Base-by-base conservation (phyloP, 2,329 filamentous ascomycete genomes). In the Bipolaris bicolor region DNA sequence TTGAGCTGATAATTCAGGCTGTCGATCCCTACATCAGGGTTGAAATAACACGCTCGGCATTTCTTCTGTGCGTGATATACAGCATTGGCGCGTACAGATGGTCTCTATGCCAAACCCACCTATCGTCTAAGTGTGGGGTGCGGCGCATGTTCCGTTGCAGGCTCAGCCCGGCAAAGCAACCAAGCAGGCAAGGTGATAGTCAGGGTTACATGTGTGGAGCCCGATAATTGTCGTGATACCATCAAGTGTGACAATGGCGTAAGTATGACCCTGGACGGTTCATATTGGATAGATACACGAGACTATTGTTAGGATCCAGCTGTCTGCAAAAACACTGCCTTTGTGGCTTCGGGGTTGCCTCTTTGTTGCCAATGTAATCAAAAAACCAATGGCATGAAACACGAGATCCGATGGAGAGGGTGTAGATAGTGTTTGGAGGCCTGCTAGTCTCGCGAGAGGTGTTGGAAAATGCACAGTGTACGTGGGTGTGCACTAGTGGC, bases 1-100 rank as follows among this genome's bases (percentile, higher is more conserved):
- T 37, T 40, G 43, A 24, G 45, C 43, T 47, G 61, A 34, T 33
- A 20, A 45, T 52, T 55, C 49, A 51, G 49, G 45, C 44, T 39
- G 54, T 29, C 52, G 61, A 64, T 57, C 59, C 55, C 57, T 43
- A 56, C 59, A 55, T 31, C 22, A 16, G 18, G 37, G 26, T 24
- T 9, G 45, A 57, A 52, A 33, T 34, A 10, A 44, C 33, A 49
- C 34, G 41, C 54, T n/a, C 41, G 24, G 39, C 26, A 44, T 18
- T 4, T 41, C 39, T 34, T 29, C 49, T 36, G 29, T 22, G 43
- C 10, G 41, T 33, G 34, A 39, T 33, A 55, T 37, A 44, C 39
- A 40, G 49, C 39, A 48, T 48, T 57, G 45, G 53, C 33, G 55
- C 50, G 41, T 37, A 45, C 29, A 34, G 37, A 49, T 53, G 26